Percentiles rank a stretch among this genome's conserved stretches.
phyloP scores from a whole-genome alignment of 2,329 filamentous ascomycete genomes.

The Colletotrichum sp. region DNA sequence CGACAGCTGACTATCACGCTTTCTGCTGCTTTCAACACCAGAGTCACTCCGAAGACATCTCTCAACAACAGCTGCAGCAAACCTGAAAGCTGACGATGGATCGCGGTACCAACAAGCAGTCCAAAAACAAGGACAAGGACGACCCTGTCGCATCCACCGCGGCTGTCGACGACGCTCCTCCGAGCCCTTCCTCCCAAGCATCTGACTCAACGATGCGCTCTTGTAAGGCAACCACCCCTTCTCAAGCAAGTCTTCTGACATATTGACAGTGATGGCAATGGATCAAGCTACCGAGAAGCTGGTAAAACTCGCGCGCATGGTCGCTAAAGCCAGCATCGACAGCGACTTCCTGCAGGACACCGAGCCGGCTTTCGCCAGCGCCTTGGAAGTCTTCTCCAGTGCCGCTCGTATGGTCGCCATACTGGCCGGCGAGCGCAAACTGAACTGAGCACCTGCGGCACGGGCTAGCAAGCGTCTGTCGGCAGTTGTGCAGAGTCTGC shows the following conservation, averaged over 20 bases:
- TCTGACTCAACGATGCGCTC: neutral
- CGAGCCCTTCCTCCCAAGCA: neutral
- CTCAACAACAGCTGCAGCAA: neutral
- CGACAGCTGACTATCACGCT: neutral
- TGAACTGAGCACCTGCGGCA: neutral
- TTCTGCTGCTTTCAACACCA: neutral
- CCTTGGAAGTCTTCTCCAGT: neutral
- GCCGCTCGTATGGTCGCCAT: neutral
- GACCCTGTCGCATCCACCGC: neutral
- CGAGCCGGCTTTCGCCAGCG: neutral
- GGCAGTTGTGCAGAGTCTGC: neutral
- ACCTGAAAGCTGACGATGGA: neutral
- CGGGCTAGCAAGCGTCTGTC: neutral
- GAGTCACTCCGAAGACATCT: neutral
- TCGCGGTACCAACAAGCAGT: neutral
- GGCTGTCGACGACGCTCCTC: neutral
- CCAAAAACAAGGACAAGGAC: neutral
- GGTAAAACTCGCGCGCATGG: neutral
- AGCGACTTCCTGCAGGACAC: neutral
- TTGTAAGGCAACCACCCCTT: neutral
- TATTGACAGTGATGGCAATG: neutral
- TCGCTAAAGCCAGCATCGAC: neutral
- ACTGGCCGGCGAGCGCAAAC: neutral
- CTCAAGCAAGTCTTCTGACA: neutral
- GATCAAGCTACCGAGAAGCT: neutral